Conservation (phyloP, 2,329 filamentous ascomycete species). For the Neofusicoccum parvum region DNA sequence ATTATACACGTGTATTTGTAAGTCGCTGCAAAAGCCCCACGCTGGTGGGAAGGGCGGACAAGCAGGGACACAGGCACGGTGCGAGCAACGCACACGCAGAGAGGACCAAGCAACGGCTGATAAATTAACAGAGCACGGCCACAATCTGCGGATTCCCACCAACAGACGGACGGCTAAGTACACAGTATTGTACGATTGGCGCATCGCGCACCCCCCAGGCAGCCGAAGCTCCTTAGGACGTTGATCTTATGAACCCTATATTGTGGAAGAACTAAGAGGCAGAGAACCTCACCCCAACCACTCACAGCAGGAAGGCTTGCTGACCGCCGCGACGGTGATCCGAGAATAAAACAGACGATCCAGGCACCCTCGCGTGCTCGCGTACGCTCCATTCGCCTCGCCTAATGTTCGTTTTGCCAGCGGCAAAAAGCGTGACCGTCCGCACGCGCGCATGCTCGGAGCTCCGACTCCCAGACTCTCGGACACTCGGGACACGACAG, state of each 20-base stretch:
- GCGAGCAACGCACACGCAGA: background rate
- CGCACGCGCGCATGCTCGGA: background rate
- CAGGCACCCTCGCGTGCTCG: background rate
- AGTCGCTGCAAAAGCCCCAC: background rate
- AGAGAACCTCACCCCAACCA: background rate
- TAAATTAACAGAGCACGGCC: background rate
- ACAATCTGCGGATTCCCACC: background rate
- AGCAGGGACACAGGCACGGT: background rate
- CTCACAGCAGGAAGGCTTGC: background rate
- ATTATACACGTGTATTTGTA: too few species aligned
- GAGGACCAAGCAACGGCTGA: background rate
- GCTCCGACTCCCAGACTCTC: background rate
- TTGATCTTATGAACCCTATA: constrained; percentile 8
- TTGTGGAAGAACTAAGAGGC: background rate
- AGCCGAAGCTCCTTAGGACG: background rate
- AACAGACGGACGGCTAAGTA: background rate
- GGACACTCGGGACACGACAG: background rate
- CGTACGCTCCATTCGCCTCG: background rate
- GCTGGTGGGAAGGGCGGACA: background rate
- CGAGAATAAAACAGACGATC: background rate
- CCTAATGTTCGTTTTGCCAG: background rate
- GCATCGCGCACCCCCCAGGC: background rate
- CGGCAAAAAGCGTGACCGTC: background rate
- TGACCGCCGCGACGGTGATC: background rate
- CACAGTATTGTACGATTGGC: background rate